phyloP scores from a whole-genome alignment of 768 basidiomycete species.

The Leccinum variicolor region DNA sequence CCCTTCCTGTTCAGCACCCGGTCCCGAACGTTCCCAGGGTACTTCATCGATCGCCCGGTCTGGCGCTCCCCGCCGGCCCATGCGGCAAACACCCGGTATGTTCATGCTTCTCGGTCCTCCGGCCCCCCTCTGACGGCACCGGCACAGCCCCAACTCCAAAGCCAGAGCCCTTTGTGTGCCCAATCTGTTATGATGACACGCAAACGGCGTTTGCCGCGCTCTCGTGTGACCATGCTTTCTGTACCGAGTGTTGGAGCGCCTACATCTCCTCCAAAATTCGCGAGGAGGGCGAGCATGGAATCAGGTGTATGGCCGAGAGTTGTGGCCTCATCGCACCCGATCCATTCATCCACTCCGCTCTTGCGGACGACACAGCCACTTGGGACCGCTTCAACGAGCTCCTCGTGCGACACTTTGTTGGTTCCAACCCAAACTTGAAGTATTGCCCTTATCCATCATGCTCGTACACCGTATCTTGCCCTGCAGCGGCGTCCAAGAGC shows the following conservation, averaged over 20 bases:
- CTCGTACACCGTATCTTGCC: slow-evolving; percentile 90
- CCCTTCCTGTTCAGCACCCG: slow-evolving; percentile 22
- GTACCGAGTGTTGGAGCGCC: slow-evolving; percentile 78
- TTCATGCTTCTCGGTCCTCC: not conserved
- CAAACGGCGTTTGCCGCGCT: slow-evolving; percentile 69
- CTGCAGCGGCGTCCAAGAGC: slow-evolving; percentile 70
- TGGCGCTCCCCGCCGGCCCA: slow-evolving; percentile 25
- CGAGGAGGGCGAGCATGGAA: slow-evolving; percentile 70
- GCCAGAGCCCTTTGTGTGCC: slow-evolving; percentile 72
- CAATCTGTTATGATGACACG: slow-evolving; percentile 88
- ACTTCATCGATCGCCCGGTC: slow-evolving; percentile 24
- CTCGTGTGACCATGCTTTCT: slow-evolving; percentile 83
- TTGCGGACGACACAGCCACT: slow-evolving; percentile 52
- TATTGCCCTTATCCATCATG: slow-evolving; percentile 97
- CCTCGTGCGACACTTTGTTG: slow-evolving; percentile 86
- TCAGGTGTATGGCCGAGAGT: slow-evolving; percentile 79
- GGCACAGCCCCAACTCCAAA: slow-evolving; percentile 23
- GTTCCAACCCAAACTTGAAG: slow-evolving; percentile 75
- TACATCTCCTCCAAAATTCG: slow-evolving; percentile 79
- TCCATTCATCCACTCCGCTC: slow-evolving; percentile 52
- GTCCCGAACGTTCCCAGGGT: slow-evolving; percentile 34
- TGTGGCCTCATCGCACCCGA: slow-evolving; percentile 68
- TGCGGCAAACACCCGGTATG: slow-evolving; percentile 28
- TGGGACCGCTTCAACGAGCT: slow-evolving; percentile 82
- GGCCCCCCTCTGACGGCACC: not conserved